A percentile compares a stretch with the other conserved stretches of the same genome.
phyloP scores from a whole-genome alignment of 2,329 filamentous ascomycete genomes.

The Zelopaecilomyces penicillatus region DNA sequence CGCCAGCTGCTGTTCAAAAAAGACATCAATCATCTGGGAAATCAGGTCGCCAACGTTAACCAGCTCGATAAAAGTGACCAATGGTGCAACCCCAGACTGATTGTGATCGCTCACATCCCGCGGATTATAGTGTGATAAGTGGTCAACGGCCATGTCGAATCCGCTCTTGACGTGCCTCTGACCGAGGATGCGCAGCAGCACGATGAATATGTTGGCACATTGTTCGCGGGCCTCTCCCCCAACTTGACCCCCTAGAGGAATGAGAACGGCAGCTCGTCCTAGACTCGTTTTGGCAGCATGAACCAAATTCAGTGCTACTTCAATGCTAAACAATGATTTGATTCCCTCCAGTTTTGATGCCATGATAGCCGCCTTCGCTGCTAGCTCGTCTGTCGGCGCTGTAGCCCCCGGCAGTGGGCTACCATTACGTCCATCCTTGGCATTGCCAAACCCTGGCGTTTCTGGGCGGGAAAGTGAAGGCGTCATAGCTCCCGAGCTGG shows the following conservation, averaged over 20 bases:
- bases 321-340: slow-evolving; percentile 89
- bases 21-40: slow-evolving; percentile 97
- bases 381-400: slow-evolving; percentile 81
- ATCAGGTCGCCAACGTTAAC: slow-evolving; percentile 98
- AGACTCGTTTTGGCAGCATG: slow-evolving; percentile 82
- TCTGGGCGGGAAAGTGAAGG: slow-evolving; percentile 40
- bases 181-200: slow-evolving; percentile 74
- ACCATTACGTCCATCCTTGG: slow-evolving; percentile 24
- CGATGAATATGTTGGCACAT: slow-evolving; percentile 82
- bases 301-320: slow-evolving; percentile 82
- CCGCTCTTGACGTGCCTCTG: slow-evolving; percentile 83
- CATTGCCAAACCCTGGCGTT: slow-evolving; percentile 36
- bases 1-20: slow-evolving; percentile 91
- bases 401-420: slow-evolving; percentile 42
- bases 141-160: slow-evolving; percentile 85
- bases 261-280: slow-evolving; percentile 76
- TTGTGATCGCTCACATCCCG: slow-evolving; percentile 67
- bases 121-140: slow-evolving; percentile 86
- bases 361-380: slow-evolving; percentile 97
- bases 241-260: slow-evolving; percentile 67
- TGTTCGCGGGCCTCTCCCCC: slow-evolving; percentile 80
- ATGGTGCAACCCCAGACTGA: slow-evolving; percentile 69
- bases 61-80: slow-evolving; percentile 92
- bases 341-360: slow-evolving; percentile 90
- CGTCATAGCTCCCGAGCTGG: slow-evolving; percentile 18